Evolutionary conservation across 2,329 filamentous ascomycete genomes (phyloP).

Genomic region (Claviceps fusiformis): DNA sequence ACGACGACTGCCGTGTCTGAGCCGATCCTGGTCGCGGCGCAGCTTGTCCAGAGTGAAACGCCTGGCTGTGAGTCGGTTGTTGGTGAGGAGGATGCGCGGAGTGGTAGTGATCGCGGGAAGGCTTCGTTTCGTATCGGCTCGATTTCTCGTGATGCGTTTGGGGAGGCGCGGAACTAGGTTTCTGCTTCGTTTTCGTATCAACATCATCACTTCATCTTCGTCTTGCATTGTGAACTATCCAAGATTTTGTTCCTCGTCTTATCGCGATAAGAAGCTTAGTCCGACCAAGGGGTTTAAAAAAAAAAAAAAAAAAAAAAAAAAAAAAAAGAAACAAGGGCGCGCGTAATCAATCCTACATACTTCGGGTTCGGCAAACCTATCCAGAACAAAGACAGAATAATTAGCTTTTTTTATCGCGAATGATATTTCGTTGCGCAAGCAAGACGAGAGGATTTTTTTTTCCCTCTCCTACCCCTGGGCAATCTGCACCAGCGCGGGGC

Average conservation of each 20-base stretch:
- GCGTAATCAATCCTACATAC: conserved; percentile 24
- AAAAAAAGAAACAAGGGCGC: conserved; percentile 3
- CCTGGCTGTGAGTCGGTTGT: conserved; percentile 3
- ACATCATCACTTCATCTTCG: neutral
- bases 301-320: too few relatives aligned
- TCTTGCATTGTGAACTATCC: too few relatives aligned
- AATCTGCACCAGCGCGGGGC: neutral
- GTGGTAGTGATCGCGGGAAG: conserved; percentile 10
- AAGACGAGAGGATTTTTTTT: neutral
- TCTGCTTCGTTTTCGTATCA: conserved; percentile 14
- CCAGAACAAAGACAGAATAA: neutral
- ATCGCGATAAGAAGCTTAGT: too few relatives aligned
- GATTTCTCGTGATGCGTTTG: conserved; percentile 8
- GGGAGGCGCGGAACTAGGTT: conserved; percentile 19
- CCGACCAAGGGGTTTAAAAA: neutral
- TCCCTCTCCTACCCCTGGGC: neutral
- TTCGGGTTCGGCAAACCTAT: conserved; percentile 63
- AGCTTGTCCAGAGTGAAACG: neutral
- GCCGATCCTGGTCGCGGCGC: conserved; percentile 11
- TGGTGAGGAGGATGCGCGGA: conserved; percentile 1
- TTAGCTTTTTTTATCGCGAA: neutral
- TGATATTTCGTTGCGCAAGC: neutral
- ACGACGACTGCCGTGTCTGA: too few relatives aligned
- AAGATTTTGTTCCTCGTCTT: too few relatives aligned
- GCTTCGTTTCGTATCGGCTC: conserved; percentile 35